Evolutionary conservation across 768 basidiomycete genomes (phyloP), one percentile per base, ranked within the genome.

Genomic region (Lentinula sp.): DNA sequence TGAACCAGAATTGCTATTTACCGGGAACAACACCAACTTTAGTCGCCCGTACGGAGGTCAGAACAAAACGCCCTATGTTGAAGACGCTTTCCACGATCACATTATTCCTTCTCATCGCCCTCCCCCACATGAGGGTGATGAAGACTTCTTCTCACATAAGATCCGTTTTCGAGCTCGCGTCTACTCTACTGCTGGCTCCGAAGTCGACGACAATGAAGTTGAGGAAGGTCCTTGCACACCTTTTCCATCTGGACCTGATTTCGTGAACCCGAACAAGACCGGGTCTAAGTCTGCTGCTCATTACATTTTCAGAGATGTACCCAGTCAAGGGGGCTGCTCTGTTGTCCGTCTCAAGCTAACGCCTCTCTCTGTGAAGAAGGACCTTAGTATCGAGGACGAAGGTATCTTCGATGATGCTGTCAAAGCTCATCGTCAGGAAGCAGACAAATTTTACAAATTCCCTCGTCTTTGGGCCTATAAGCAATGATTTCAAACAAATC

Each of bases 31-130:
- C 70, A 97, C 96, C 63, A 99, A 99, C 79, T 96, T 89, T 72
- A 81, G 81, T 69, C 84, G 97, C 58, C 80, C 98, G 28, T 99
- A 98, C 71, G 90, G 88, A 20, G 95, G 91, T 6, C 78, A 86
- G 65, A 99, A 99, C 76, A 79, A 82, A 56, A 86, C 87, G 0
- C 81, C 83, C 2, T 95, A 87, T 68, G 91, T 91, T 68, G 98
- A 99, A 76, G 97, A 99, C 69, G 95, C 91, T 10, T 99, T 99
- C 80, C 96, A 99, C 68, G 95, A 99, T 73, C 93, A 98, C 72
- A 93, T 99, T 71, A 88, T 99, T 65, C 86, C 86, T 1, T 81
- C 80, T 5, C 96, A 98, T 72, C 87, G 92, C 45, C 90, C 90
- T 5, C 75, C 77, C 77, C 72, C 69, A 15, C 74, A 78, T 3